These are phyloP conservation scores for Coleophoma crateriformis DNA, from an alignment of 2,329 filamentous ascomycete genomes.

Conservation along the genomic window DNA sequence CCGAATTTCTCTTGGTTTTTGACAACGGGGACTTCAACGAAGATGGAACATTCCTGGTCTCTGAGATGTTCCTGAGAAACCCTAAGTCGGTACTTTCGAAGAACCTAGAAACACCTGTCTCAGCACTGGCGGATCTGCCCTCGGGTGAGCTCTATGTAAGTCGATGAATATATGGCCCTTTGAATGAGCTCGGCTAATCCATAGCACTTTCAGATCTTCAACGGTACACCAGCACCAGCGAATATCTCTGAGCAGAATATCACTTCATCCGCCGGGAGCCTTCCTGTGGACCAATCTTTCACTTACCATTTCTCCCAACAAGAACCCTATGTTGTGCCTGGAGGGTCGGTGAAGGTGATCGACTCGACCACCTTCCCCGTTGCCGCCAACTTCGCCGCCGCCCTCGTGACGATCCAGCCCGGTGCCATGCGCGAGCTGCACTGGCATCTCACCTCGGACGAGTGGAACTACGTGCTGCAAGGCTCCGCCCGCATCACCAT, in stretches of 20 bases:
- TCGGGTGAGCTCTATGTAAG: conserved; percentile 35
- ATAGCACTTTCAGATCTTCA: conserved; percentile 33
- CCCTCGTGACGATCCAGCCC: conserved; percentile 51
- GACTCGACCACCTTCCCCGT: conserved; percentile 53
- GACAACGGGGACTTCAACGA: conserved; percentile 53
- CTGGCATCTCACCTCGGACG: conserved; percentile 55
- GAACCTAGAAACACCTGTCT: conserved; percentile 42
- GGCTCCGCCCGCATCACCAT: conserved; percentile 52
- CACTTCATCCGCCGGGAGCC: conserved; percentile 36
- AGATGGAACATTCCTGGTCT: conserved; percentile 51
- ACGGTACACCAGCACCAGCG: conserved; percentile 40
- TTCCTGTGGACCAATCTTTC: conserved; percentile 33
- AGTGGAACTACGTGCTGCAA: conserved; percentile 55
- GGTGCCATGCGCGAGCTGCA: conserved; percentile 62
- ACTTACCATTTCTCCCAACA: conserved; percentile 44
- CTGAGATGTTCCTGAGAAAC: conserved; percentile 17
- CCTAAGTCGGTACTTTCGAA: conserved; percentile 45
- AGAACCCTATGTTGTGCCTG: conserved; percentile 39
- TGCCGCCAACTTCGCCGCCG: conserved; percentile 47
- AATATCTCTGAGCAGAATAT: conserved; percentile 39
- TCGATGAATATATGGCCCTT: not conserved
- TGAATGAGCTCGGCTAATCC: too few relatives aligned
- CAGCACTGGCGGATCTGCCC: conserved; percentile 41
- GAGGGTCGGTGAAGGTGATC: conserved; percentile 54
- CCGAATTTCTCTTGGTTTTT: conserved; percentile 56